These are phyloP conservation scores for Elymus sibiricus DNA, from an alignment of 176 grass and related monocot genomes.

Conservation along the genomic window DNA sequence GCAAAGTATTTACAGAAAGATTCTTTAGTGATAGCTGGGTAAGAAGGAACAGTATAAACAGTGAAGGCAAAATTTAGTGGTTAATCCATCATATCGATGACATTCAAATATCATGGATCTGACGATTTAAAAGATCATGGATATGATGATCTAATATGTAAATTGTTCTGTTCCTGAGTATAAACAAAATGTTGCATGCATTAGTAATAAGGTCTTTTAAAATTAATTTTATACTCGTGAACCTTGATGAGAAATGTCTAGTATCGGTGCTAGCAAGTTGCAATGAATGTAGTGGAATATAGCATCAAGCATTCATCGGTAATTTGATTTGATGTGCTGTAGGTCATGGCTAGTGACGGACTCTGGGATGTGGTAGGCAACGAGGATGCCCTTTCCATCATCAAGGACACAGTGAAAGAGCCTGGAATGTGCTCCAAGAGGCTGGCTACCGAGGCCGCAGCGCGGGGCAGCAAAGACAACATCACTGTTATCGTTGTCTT, in stretches of 20 bases:
- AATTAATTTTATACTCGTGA: neutral
- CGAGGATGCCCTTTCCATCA: slow-evolving; percentile 88
- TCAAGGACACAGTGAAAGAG: slow-evolving; percentile 92
- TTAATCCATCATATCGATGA: neutral
- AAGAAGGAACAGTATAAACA: neutral
- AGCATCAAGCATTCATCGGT: neutral
- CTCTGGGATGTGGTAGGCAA: slow-evolving; percentile 85
- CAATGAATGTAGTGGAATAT: neutral
- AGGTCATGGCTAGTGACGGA: slow-evolving; percentile 95
- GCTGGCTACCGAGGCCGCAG: slow-evolving; percentile 72
- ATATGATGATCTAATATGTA: neutral
- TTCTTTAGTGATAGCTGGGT: neutral
- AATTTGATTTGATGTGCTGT: slow-evolving; percentile 14
- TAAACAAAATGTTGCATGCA: neutral
- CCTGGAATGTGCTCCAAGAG: slow-evolving; percentile 93
- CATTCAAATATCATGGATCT: neutral
- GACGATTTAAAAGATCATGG: neutral
- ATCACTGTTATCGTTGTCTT: slow-evolving; percentile 92
- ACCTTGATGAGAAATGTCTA: neutral
- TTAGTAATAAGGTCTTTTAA: neutral
- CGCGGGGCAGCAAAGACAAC: slow-evolving; percentile 85
- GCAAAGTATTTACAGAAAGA: too few species aligned
- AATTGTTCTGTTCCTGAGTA: neutral
- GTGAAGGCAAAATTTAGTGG: neutral
- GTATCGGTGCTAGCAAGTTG: neutral